Conservation (phyloP, 1,284 basidiomycete genomes). For the Porogramme epimiltina region DNA sequence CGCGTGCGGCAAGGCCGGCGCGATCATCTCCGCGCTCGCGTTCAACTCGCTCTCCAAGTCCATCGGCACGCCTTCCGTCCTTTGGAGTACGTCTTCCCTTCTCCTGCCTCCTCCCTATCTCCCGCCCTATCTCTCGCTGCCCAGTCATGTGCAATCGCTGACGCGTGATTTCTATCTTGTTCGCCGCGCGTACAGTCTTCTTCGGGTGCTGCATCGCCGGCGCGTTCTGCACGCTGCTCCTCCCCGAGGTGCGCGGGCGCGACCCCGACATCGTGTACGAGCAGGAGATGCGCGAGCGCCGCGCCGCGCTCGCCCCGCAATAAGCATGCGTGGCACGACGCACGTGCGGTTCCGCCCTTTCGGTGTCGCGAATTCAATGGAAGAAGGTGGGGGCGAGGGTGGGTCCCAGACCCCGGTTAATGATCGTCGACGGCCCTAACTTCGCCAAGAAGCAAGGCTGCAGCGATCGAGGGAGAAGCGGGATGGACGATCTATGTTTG, state of each 20-base stretch:
- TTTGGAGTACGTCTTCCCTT: slow-evolving; percentile 63
- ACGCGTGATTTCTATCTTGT: too few relatives aligned
- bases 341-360: too few relatives aligned
- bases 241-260: slow-evolving; percentile 78
- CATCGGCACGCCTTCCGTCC: slow-evolving; percentile 61
- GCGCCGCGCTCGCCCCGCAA: too few relatives aligned
- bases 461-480: too few relatives aligned
- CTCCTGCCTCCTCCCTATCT: slow-evolving; percentile 20
- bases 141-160: slow-evolving; percentile 6
- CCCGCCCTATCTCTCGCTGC: slow-evolving; percentile 8
- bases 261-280: slow-evolving; percentile 70
- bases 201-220: slow-evolving; percentile 62
- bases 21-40: slow-evolving; percentile 81
- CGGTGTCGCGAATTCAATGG: too few relatives aligned
- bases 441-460: too few relatives aligned
- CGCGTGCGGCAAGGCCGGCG: slow-evolving; percentile 78
- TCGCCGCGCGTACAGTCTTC: slow-evolving; percentile 45
- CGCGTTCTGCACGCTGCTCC: slow-evolving; percentile 67
- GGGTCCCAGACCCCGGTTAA: too few relatives aligned
- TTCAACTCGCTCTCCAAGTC: slow-evolving; percentile 71
- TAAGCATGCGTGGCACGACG: too few relatives aligned
- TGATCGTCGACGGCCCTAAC: too few relatives aligned
- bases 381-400: too few relatives aligned
- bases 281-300: slow-evolving; percentile 41
- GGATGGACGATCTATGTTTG: too few relatives aligned